phyloP scores from a whole-genome alignment of 2,329 filamentous ascomycete genomes.

The Colletotrichum sp. region DNA sequence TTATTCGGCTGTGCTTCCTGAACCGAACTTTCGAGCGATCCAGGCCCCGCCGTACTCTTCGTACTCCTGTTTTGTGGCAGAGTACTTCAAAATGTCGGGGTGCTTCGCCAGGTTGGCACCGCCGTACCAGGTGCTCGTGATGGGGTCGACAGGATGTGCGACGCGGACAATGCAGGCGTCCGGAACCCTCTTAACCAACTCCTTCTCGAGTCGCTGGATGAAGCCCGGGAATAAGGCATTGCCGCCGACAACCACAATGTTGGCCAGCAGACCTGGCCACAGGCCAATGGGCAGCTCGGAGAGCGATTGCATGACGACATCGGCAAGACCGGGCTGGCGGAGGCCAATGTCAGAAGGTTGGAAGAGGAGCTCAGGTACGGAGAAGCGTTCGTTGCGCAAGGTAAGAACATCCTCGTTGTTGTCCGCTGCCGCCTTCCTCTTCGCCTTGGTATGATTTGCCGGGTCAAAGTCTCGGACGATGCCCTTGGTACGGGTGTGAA shows the following conservation, averaged over 20 bases:
- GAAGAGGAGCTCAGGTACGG: conserved; percentile 89
- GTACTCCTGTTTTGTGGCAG: conserved; percentile 90
- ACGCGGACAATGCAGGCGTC: conserved; percentile 81
- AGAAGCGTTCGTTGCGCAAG: conserved; percentile 89
- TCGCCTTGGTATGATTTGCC: conserved; percentile 57
- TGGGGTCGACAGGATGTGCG: conserved; percentile 71
- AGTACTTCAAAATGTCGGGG: conserved; percentile 67
- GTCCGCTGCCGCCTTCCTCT: conserved; percentile 44
- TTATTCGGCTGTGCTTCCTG: conserved; percentile 28
- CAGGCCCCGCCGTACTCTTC: conserved; percentile 81
- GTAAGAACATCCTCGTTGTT: conserved; percentile 80
- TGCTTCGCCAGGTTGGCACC: conserved; percentile 79
- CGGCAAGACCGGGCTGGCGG: conserved; percentile 80
- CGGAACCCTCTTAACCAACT: conserved; percentile 74
- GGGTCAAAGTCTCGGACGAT: conserved; percentile 81
- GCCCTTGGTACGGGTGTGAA: conserved; percentile 65
- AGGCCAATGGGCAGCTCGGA: conserved; percentile 78
- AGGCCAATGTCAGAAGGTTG: conserved; percentile 85
- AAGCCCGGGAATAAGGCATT: conserved; percentile 83
- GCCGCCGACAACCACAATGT: conserved; percentile 88
- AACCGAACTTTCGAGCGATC: conserved; percentile 74
- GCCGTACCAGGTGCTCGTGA: conserved; percentile 85
- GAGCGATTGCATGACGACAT: conserved; percentile 82
- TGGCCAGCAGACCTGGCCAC: conserved; percentile 83
- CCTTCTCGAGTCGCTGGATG: conserved; percentile 76